Evolutionary conservation across 345 rosid genomes (phyloP), one percentile per base, ranked within the genome.

Genomic region (Raphanus raphanistrum): DNA sequence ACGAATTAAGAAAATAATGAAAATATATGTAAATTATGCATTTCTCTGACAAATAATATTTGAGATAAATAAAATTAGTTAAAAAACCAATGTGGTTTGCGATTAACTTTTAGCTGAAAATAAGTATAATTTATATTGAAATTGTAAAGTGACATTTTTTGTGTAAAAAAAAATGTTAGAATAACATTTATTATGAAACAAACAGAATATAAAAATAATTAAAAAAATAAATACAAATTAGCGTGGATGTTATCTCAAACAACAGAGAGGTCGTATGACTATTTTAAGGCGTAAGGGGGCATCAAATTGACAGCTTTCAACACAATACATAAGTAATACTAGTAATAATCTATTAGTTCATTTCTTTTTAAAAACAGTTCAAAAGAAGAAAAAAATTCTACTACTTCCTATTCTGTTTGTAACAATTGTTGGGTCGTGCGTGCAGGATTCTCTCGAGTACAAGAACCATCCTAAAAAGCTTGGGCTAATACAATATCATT

Each of bases 291-390:
- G 5, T 8, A 75, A 66, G 59, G 59, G 59, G 78, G 65, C 66
- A 75, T 74, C 66, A 66, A 13, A 52, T 4, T 27, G 72, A 75
- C 72, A 75, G 78, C 71, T 75, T 66, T 32, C 38, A 33, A 54
- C n/a, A 7, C 4, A 36, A 57, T 57, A 15, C 71, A 75, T 66
- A 52, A 52, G 33, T 9, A 10, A 6, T 54, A 65, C 5, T 74
- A 26, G 9, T 36, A 65, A 9, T 65, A 65, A 55, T 63, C 15
- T 63, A 29, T 63, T 21, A 21, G 21, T 21, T 21, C 21, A 21
- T 21, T 21, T 21, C 21, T 21, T 21, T 0, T 0, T 0, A 21
- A 21, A 21, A 21, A 21, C 21, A 21, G 21, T 21, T 21, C 21
- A 21, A 21, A 21, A 21, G 21, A 21, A 21, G n/a, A 21, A 21